These are phyloP conservation scores for Xylaria scruposa DNA, from an alignment of 495 filamentous ascomycete genomes.

Conservation along the genomic window DNA sequence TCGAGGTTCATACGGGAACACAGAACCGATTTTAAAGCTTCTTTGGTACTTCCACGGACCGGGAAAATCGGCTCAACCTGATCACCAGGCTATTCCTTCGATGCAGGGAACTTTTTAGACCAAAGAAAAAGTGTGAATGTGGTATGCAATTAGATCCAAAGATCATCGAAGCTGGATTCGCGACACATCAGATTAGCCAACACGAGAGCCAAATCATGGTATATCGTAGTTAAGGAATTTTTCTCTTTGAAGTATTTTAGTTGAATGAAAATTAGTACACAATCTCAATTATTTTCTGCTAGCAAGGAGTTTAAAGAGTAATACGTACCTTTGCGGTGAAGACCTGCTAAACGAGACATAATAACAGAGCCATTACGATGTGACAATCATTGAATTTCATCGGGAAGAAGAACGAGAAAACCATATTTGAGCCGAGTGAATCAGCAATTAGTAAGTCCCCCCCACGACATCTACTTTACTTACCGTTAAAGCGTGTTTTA, in stretches of 20 bases:
- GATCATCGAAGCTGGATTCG: neutral
- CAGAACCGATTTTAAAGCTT: neutral
- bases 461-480: neutral
- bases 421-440: neutral
- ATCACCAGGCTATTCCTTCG: neutral
- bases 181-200: neutral
- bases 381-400: neutral
- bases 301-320: neutral
- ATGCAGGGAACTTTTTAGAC: neutral
- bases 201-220: neutral
- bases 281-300: neutral
- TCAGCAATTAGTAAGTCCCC: neutral
- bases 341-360: neutral
- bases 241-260: neutral
- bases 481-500: neutral
- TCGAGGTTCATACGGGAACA: neutral
- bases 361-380: neutral
- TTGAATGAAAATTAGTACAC: neutral
- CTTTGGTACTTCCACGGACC: neutral
- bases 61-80: neutral
- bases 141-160: neutral
- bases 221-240: neutral
- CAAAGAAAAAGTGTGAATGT: neutral
- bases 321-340: neutral
- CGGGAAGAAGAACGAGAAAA: neutral